Base-by-base conservation (phyloP, 176 grass and related monocot genomes). In the Juncus inflexus region DNA sequence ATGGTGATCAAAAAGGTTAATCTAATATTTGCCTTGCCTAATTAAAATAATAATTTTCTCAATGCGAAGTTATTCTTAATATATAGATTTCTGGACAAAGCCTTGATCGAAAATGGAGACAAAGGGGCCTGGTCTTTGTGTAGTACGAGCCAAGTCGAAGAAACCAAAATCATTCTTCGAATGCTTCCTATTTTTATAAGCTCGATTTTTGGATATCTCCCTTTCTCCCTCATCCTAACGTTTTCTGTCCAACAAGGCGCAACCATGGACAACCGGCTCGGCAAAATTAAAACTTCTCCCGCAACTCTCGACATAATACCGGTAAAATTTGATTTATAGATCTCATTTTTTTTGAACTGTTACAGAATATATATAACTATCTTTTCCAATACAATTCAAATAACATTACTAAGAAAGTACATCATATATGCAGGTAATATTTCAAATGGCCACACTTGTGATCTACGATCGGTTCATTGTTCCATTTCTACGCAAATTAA, bases 181-280 rank as follows among this genome's bases (percentile, higher is more conserved):
- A 72, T 96, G 79, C 40, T 85, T n/a, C 91, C 91, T 14, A 75
- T 95, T 51, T 90, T 90, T 74, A 49, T 95, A 11, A 95, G 78
- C 6, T 70, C 91, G 0, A 12, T 84, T 3, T 42, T 90, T 1
- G 73, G 91, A 0, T 82, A 81, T 59, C 76, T 90, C 7, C 87
- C 79, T 19, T 69, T 58, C 37, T 66, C 65, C 0, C 69, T 87
- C 2, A 65, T 90, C 38, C 47, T 96, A 36, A 96, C 77, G 3
- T 65, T 96, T 51, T 84, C 87, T 0, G 81, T 96, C 12, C 83
- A 96, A 77, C 91, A 96, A 79, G 91, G 91, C 3, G 81, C 61
- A 37, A 85, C 82, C 41, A 96, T 90, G 73, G 76, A 96, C 78
- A 96, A 77, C 0, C 76, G 11, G 13, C 73, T 90, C 0, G 91